Conservation (phyloP, 1,284 basidiomycete genomes). For the Salmacisia buchloeana region DNA sequence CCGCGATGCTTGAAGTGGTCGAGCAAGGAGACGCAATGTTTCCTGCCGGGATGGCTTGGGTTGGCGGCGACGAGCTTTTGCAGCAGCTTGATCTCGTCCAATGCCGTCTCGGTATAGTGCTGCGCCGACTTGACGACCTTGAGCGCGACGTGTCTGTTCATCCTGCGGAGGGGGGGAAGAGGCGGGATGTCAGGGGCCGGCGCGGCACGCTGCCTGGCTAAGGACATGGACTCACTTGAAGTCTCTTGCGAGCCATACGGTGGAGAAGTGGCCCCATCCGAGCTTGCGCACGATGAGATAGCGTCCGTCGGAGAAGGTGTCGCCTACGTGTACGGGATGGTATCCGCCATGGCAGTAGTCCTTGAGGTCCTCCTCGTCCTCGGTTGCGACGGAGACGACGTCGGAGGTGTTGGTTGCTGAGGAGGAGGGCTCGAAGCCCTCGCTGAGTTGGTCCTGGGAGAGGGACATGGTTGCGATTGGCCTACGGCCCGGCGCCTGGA, state of each 20-base stretch:
- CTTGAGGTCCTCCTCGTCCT: constrained; percentile 53
- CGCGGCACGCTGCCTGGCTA: neutral
- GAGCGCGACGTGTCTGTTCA: constrained; percentile 91
- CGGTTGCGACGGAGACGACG: constrained; percentile 38
- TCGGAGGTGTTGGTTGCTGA: constrained; percentile 4
- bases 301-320: constrained; percentile 77
- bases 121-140: constrained; percentile 98
- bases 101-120: constrained; percentile 92
- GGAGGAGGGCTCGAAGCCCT: constrained; percentile 4
- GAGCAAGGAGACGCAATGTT: constrained; percentile 79
- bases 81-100: constrained; percentile 97
- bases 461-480: constrained; percentile 1
- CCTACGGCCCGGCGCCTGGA: too few species aligned
- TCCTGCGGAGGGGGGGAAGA: constrained; percentile 56
- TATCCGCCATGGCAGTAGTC: constrained; percentile 63
- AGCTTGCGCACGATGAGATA: constrained; percentile 91
- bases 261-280: constrained; percentile 91
- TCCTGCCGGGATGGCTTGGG: constrained; percentile 53
- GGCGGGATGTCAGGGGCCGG: neutral
- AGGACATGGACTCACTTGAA: constrained; percentile 24
- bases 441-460: constrained; percentile 4
- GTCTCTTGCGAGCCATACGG: constrained; percentile 52
- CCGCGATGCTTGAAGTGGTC: constrained; percentile 96
- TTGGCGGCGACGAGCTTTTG: constrained; percentile 86
- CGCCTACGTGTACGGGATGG: constrained; percentile 89